Evolutionary conservation across 768 basidiomycete genomes (phyloP).

Genomic region (Suillus luteus): DNA sequence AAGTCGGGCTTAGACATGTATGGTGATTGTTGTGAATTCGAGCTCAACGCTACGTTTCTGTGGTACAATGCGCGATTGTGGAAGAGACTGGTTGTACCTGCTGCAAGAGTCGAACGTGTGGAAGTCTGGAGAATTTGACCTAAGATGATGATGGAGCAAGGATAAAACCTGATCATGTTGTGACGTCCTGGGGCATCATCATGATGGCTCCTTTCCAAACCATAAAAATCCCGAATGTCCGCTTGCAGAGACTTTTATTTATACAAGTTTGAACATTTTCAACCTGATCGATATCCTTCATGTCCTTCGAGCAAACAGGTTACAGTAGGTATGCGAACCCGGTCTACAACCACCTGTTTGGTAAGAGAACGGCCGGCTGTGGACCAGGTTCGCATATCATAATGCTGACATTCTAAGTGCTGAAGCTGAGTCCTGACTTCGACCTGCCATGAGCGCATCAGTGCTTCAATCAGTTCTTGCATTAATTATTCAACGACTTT

Average conservation of each 20-base stretch:
- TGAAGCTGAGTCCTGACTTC: not conserved
- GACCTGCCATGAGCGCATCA: too few species aligned
- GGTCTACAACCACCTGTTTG: not conserved
- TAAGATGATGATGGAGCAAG: conserved; percentile 1
- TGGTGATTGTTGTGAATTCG: conserved; percentile 2
- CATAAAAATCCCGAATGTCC: not conserved
- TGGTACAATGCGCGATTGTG: conserved; percentile 6
- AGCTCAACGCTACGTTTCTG: not conserved
- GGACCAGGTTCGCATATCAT: not conserved
- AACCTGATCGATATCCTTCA: too few species aligned
- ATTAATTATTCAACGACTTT: not conserved
- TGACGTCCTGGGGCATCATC: not conserved
- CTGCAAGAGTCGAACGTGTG: not conserved
- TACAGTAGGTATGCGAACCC: too few species aligned
- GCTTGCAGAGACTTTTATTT: too few species aligned
- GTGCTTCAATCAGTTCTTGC: too few species aligned
- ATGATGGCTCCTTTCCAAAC: not conserved
- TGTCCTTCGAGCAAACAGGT: too few species aligned
- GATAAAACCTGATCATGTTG: not conserved
- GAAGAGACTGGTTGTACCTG: conserved; percentile 3
- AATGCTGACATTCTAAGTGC: not conserved
- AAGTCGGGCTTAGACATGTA: conserved; percentile 12
- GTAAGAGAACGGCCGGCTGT: not conserved
- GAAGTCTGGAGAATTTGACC: conserved; percentile 6
- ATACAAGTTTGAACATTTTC: too few species aligned